Base-by-base conservation (phyloP, 78 protist species). In the Creolimax fragrantissima region DNA sequence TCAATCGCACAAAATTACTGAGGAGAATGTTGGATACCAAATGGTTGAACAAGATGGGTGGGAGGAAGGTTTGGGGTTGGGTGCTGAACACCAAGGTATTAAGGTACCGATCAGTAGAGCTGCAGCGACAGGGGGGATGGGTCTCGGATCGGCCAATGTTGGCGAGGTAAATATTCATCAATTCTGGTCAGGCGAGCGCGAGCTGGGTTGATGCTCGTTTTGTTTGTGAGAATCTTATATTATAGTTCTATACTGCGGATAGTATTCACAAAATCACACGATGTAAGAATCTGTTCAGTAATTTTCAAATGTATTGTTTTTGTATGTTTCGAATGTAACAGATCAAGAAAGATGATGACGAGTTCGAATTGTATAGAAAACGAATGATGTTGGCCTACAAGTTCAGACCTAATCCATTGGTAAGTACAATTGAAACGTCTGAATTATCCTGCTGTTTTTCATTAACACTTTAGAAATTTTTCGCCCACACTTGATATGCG, bases 321-420 rank as follows among this genome's bases (percentile, higher is more conserved):
- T 83, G 37, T 83, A 5, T 83, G 7, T 11, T 6, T 83, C 44
- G 35, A 6, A 41, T 41, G 7, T 83, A 41, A 41, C 7, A 88
- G 74, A 47, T 88, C 44, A 88, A 39, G 2, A 35, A 39, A 39
- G 90, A n/a, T 6, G 90, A 88, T 37, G 90, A 88, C 47, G 90
- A 88, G 44, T 88, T 88, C 37, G 90, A 88, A 37, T 47, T 88
- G 45, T 88, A 88, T 47, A 17, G 90, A 36, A 88, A 88, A 37
- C 90, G 90, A 17, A 88, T 88, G 90, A 88, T 88, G 90, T 47
- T 88, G 74, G 42, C 90, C 44, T 88, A 88, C 44, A 39, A 37
- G 24, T 88, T 36, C 47, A 17, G 90, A 17, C 90, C 90, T 43
- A 88, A 88, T n/a, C 90, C 90, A 43, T 42, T 88, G 44, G 90